Evolutionary conservation across 306 rosid species (phyloP).

Genomic region (Hylodesmum podocarpum): DNA sequence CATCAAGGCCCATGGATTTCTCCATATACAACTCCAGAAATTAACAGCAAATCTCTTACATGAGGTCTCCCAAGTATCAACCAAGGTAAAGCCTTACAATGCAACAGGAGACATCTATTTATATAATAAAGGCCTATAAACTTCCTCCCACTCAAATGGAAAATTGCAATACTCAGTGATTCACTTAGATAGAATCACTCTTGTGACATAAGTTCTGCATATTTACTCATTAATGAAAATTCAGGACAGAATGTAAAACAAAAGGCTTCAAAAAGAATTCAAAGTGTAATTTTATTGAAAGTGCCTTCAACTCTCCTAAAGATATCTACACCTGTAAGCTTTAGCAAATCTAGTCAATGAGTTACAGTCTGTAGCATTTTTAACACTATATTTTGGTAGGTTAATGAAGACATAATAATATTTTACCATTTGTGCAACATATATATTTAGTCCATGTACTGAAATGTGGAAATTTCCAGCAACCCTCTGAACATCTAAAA

Average conservation of each 20-base stretch:
- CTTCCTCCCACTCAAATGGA: neutral
- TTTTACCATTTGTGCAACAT: constrained; percentile 89
- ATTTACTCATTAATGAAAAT: constrained; percentile 10
- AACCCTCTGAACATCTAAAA: constrained; percentile 93
- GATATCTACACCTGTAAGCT: neutral
- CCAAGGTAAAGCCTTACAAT: neutral
- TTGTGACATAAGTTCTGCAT: neutral
- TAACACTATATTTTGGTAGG: neutral
- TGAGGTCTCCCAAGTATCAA: neutral
- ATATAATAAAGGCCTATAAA: neutral
- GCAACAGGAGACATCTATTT: neutral
- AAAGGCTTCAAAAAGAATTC: neutral
- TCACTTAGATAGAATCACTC: neutral
- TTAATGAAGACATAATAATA: constrained; percentile 3
- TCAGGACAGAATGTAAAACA: neutral
- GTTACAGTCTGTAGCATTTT: constrained; percentile 11
- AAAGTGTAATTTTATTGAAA: neutral
- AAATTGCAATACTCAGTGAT: neutral
- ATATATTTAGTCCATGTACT: constrained; percentile 87
- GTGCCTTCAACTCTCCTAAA: neutral
- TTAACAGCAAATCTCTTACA: neutral
- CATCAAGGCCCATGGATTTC: neutral
- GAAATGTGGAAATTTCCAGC: constrained; percentile 96
- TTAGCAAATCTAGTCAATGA: constrained; percentile 1
- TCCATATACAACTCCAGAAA: neutral